Percentiles rank a stretch among this genome's conserved stretches.
phyloP scores from a whole-genome alignment of 768 basidiomycete species.

The Gelatoporia subvermispora region DNA sequence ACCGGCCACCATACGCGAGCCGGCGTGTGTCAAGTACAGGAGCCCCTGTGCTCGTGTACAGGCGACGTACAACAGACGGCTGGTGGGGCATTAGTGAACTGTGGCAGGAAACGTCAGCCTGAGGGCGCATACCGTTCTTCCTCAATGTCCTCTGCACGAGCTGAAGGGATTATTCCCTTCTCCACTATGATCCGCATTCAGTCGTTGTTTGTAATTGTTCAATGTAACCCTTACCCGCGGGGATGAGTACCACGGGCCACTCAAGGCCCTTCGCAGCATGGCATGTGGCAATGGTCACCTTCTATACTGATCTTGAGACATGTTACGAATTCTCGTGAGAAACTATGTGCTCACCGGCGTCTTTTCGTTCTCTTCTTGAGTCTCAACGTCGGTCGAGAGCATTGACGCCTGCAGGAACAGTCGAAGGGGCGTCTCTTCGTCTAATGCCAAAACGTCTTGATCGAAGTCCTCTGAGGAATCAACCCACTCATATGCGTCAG shows the following conservation, averaged over 20 bases:
- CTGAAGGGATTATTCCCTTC: constrained; percentile 69
- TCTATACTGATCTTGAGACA: constrained; percentile 34
- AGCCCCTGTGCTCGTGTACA: constrained; percentile 81
- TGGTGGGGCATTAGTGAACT: too few species aligned
- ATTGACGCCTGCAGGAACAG: constrained; percentile 75
- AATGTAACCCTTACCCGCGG: constrained; percentile 62
- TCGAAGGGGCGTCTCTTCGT: constrained; percentile 50
- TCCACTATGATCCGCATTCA: constrained; percentile 46
- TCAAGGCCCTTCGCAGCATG: constrained; percentile 90
- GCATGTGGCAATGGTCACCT: constrained; percentile 81
- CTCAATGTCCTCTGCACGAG: constrained; percentile 66
- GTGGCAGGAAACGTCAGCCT: not conserved
- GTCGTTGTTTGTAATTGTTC: too few species aligned
- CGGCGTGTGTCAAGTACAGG: constrained; percentile 52
- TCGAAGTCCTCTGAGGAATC: constrained; percentile 7
- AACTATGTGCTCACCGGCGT: constrained; percentile 33
- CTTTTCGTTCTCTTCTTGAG: constrained; percentile 45
- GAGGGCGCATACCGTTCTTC: constrained; percentile 64
- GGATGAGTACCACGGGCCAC: constrained; percentile 86
- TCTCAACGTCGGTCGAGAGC: constrained; percentile 76
- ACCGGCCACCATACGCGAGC: constrained; percentile 50
- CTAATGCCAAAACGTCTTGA: constrained; percentile 6
- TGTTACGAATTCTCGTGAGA: not conserved
- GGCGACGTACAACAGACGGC: constrained; percentile 83
- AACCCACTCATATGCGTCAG: constrained; percentile 2